These are phyloP conservation scores for Oidium heveae DNA, from an alignment of 2,329 filamentous ascomycete genomes.

Conservation along the genomic window DNA sequence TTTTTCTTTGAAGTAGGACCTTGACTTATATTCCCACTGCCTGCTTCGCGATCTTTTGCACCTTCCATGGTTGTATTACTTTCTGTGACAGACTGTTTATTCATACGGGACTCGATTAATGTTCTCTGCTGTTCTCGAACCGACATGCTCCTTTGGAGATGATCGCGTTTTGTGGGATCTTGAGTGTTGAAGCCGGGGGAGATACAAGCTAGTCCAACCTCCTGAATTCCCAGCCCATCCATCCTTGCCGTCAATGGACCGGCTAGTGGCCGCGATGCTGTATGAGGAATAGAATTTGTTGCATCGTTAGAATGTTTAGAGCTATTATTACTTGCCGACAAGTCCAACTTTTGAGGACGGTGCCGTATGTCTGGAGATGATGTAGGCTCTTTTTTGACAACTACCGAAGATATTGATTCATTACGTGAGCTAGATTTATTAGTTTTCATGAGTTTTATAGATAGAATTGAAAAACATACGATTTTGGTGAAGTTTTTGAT, in stretches of 20 bases:
- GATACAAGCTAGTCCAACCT: constrained; percentile 79
- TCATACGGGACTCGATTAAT: constrained; percentile 70
- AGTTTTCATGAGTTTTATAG: not conserved
- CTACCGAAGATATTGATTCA: constrained; percentile 43
- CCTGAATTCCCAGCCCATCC: constrained; percentile 61
- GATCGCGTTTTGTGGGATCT: constrained; percentile 88
- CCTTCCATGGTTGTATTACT: constrained; percentile 36
- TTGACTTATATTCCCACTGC: constrained; percentile 24
- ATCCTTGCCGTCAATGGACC: constrained; percentile 42
- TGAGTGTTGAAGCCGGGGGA: constrained; percentile 92
- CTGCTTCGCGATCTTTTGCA: constrained; percentile 24
- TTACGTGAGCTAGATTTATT: constrained; percentile 21
- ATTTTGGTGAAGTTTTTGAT: constrained; percentile 31
- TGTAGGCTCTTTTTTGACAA: constrained; percentile 89
- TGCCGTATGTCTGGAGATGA: constrained; percentile 70
- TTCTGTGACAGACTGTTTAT: constrained; percentile 61
- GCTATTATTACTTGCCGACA: constrained; percentile 38
- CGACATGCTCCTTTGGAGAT: constrained; percentile 78
- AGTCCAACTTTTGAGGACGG: constrained; percentile 51
- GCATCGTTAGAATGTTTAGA: constrained; percentile 15
- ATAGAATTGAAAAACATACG: constrained; percentile 21
- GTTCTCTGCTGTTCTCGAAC: constrained; percentile 84
- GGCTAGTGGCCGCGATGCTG: constrained; percentile 40
- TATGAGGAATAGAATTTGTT: not conserved
- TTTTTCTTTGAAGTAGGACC: constrained; percentile 56